phyloP scores from a whole-genome alignment of 805 yeast genomes.

The Zygoascus flipseniorum region DNA sequence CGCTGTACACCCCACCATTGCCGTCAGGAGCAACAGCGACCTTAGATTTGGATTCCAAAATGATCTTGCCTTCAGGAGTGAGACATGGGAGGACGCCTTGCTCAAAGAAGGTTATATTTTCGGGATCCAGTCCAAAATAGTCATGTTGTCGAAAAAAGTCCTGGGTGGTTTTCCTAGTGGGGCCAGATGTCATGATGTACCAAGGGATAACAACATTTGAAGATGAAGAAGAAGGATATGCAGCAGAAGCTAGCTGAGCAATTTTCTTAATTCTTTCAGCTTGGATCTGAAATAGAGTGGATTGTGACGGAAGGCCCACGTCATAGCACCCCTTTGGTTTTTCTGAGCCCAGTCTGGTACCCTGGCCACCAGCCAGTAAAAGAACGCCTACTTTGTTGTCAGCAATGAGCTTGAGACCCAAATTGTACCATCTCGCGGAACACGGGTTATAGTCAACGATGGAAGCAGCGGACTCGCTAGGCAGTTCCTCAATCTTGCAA shows the following conservation, averaged over 20 bases:
- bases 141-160: slow-evolving; percentile 49
- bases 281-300: slow-evolving; percentile 84
- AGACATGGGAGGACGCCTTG: slow-evolving; percentile 96
- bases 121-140: slow-evolving; percentile 59
- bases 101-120: slow-evolving; percentile 71
- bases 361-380: slow-evolving; percentile 98
- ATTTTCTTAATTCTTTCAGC: slow-evolving; percentile 72
- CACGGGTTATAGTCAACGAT: slow-evolving; percentile 23
- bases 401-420: slow-evolving; percentile 63
- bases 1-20: slow-evolving; percentile 92
- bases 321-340: slow-evolving; percentile 93
- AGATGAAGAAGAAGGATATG: slow-evolving; percentile 14
- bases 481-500: slow-evolving; percentile 22
- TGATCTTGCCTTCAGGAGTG: slow-evolving; percentile 60
- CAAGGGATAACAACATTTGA: slow-evolving; percentile 47
- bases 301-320: slow-evolving; percentile 74
- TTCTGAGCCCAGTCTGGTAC: slow-evolving; percentile 84
- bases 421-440: slow-evolving; percentile 31
- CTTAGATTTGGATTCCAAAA: slow-evolving; percentile 45
- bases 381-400: slow-evolving; percentile 77
- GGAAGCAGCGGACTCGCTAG: slow-evolving; percentile 24
- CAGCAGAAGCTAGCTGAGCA: slow-evolving; percentile 41
- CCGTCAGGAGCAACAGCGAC: slow-evolving; percentile 93
- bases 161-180: slow-evolving; percentile 73
- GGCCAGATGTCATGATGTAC: slow-evolving; percentile 93